Evolutionary conservation across 2,329 filamentous ascomycete species (phyloP), one percentile per base, ranked within the genome.

Genomic region (Penicillium sp.): DNA sequence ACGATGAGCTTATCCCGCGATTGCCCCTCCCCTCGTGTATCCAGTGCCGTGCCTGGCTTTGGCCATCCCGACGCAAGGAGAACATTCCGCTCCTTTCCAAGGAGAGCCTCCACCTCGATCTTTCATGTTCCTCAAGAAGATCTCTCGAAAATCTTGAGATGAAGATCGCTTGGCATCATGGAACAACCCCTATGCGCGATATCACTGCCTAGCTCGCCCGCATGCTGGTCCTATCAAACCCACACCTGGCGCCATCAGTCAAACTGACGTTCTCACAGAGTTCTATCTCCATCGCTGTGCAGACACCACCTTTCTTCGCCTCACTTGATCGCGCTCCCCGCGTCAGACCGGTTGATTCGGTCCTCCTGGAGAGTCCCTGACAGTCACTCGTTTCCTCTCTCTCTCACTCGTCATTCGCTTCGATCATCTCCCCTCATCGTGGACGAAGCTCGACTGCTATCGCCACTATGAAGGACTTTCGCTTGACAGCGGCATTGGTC

Each of bases 391-490:
- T 51, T 58, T 10, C n/a, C 38, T 42, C 30, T 26, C 19, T 44
- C 26, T 30, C 53, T 35, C 56, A 35, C 50, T 53, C 53, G 49
- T 66, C 67, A 58, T 60, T 69, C 55, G 38, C 61, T 62, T 62
- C 35, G 49, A 47, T 56, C 22, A 22, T 19, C 17, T 15, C 6
- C 38, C 30, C 50, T 62, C 63, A 58, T 45, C 58, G 57, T 64
- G 24, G 59, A 66, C 65, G 58, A 56, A 42, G 51, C 63, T 65
- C 58, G n/a, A 44, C n/a, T 56, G 37, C 45, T 26, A 60, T 62
- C 55, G 45, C 63, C 53, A 53, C 2, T 28, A 70, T 70, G 68
- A 68, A 68, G 60, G 63, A 69, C 56, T 47, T 65, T 63, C 53
- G 59, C 35, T 37, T 67, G 17, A 61, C 63, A 37, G 50, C 68